Evolutionary conservation across 139 green algal genomes (phyloP).

Genomic region (Chlamydomonas urium): DNA sequence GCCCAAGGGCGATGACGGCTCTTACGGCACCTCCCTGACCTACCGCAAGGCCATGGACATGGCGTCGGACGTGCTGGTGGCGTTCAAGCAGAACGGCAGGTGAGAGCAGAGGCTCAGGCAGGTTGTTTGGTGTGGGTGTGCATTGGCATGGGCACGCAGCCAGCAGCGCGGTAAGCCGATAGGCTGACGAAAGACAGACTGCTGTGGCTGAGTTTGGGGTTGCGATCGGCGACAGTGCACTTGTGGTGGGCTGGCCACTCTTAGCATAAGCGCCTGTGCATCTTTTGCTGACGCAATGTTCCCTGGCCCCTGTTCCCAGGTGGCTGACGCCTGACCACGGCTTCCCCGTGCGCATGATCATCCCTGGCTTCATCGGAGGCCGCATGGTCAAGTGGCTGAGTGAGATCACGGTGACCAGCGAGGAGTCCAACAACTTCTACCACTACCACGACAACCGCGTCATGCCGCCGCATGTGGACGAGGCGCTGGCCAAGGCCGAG

Average conservation of each 20-base stretch:
- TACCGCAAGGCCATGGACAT: conserved; percentile 64
- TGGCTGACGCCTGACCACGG: conserved; percentile 52
- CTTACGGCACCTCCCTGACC: conserved; percentile 57
- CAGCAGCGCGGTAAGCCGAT: no score
- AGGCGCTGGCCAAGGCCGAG: conserved; percentile 76
- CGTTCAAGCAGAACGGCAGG: conserved; percentile 73
- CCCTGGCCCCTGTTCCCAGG: no score
- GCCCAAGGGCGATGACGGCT: conserved; percentile 67
- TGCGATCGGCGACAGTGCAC: no score
- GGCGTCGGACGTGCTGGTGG: conserved; percentile 68
- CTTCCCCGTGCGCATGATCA: conserved; percentile 70
- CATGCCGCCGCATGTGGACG: conserved; percentile 89
- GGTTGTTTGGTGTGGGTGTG: no score
- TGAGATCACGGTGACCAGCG: conserved; percentile 68
- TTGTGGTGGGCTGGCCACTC: no score
- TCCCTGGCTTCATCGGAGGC: conserved; percentile 84
- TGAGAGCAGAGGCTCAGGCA: no score
- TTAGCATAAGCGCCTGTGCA: no score
- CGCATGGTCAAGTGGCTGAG: conserved; percentile 88
- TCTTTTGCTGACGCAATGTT: no score
- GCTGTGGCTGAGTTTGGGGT: no score
- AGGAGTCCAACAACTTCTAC: conserved; percentile 90
- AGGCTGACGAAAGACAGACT: no score
- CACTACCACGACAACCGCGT: conserved; percentile 98
- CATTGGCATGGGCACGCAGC: no score